Evolutionary conservation across 179 eudicot genomes (phyloP).

Genomic region (Gypsophila paniculata): DNA sequence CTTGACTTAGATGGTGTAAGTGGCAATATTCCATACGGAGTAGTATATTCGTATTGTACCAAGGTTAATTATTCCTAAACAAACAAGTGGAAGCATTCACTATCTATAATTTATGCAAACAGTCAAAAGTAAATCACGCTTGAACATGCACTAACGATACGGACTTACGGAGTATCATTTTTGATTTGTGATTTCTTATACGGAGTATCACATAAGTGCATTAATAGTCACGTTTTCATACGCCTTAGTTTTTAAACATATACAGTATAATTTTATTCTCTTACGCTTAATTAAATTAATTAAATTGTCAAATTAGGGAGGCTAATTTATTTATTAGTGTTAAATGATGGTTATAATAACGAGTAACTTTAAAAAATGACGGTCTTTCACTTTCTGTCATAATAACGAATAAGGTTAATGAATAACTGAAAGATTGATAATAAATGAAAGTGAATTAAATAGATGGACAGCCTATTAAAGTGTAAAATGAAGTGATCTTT

Average conservation of each 20-base stretch:
- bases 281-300: not conserved
- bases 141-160: not conserved
- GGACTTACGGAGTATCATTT: not conserved
- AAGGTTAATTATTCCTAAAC: not conserved
- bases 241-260: too few relatives aligned
- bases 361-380: too few relatives aligned
- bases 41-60: not conserved
- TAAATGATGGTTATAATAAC: too few relatives aligned
- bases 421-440: too few relatives aligned
- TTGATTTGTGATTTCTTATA: slow-evolving; percentile 4
- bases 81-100: slow-evolving; percentile 6
- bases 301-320: slow-evolving; percentile 2
- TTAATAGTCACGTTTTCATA: not conserved
- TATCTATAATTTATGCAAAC: not conserved
- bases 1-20: too few relatives aligned
- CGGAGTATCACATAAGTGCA: not conserved
- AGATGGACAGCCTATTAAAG: too few relatives aligned
- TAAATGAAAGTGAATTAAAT: too few relatives aligned
- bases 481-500: too few relatives aligned
- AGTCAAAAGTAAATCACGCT: slow-evolving; percentile 8
- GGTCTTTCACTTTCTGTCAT: too few relatives aligned
- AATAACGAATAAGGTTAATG: too few relatives aligned
- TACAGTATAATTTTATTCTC: not conserved
- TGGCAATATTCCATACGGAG: too few relatives aligned
- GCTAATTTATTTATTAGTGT: not conserved